Evolutionary conservation across 2,329 filamentous ascomycete species (phyloP), one percentile per base, ranked within the genome.

Genomic region (Colletotrichum cereale): DNA sequence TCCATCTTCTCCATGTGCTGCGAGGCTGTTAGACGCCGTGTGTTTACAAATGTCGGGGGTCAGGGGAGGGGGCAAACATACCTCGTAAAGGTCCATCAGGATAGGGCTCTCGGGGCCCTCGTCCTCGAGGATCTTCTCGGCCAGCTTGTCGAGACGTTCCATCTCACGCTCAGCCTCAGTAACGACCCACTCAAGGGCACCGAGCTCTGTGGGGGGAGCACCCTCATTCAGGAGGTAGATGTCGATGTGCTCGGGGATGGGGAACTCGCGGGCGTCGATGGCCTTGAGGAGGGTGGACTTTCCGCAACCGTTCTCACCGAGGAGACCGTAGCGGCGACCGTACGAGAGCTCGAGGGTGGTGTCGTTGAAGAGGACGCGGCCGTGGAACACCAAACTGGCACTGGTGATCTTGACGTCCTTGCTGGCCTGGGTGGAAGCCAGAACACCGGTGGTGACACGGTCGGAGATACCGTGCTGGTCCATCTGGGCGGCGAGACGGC

Each of bases 1-100:
- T 99, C 97, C 96, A 99, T 98, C 84, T 91, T 92, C 85, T 99
- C 96, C 90, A 98, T 97, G 83, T 96, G 95, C 94, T 97, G 76
- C 57, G n/a, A 50, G 10, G 36, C 24, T 21, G 55, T 60, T 42
- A 68, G 66, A 53, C 48, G 24, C 50, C 75, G n/a, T 53, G 73
- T 60, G 36, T 70, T 70, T 16, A 12, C 16, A 12, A 50, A n/a
- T 38, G 2, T 10, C 12, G 0, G 7, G 12, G 0, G 14, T 7
- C 8, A 12, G 5, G 2, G 12, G 12, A 3, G 12, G 12, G 4
- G 18, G 21, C 7, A 18, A 40, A 84, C 92, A 81, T 87, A 97
- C 95, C 82, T 99, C 97, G 82, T 99, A 99, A 71, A 99, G 87
- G 79, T 98, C 96, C 85, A 97, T 93, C 60, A 99, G 87, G 66